Evolutionary conservation across 2,329 filamentous ascomycete genomes (phyloP), one percentile per base, ranked within the genome.

Genomic region (Diaporthe amygdali): DNA sequence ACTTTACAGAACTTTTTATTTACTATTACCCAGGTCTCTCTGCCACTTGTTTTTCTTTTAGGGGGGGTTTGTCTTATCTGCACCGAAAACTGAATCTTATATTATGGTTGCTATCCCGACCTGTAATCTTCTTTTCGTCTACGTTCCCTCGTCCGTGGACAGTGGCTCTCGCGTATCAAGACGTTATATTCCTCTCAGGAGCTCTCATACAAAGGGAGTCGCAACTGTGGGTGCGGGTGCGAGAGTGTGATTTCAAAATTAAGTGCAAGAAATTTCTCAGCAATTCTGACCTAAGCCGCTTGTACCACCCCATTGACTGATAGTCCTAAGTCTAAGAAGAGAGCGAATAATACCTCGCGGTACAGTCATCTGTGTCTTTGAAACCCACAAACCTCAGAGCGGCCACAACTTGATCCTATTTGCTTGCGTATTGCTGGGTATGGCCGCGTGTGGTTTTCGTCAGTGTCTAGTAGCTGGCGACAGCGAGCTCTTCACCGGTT

Each of bases 71-170:
- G 73, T 75, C 74, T 71, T 72, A 73, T 75, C 74, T 72, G 73
- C 75, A 74, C 73, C 75, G 72, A 69, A 72, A 73, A 66, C 63
- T 72, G 70, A 74, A 72, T 75, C 74, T 74, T 72, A 74, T 73
- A 72, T 74, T 73, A 67, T 69, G 71, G 72, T 69, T 73, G 72
- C 74, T 77, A 64, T 72, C 75, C 74, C 70, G 52, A 74, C 72
- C 74, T 77, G 73, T 78, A 77, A 77, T 77, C 75, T 68, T 72
- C 73, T 71, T 74, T 61, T 71, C 68, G 59, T 67, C 66, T 66
- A 37, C 61, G 55, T 66, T 61, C 68, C 71, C 47, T 70, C 46
- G 56, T 71, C 64, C 61, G 55, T 44, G 66, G 67, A 37, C 59
- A 30, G 15, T 68, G 52, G 66, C 55, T 68, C 63, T 54, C 41